These are phyloP conservation scores for Magnolia officinalis DNA, from an alignment of 164 flowering plant species.

Conservation along the genomic window DNA sequence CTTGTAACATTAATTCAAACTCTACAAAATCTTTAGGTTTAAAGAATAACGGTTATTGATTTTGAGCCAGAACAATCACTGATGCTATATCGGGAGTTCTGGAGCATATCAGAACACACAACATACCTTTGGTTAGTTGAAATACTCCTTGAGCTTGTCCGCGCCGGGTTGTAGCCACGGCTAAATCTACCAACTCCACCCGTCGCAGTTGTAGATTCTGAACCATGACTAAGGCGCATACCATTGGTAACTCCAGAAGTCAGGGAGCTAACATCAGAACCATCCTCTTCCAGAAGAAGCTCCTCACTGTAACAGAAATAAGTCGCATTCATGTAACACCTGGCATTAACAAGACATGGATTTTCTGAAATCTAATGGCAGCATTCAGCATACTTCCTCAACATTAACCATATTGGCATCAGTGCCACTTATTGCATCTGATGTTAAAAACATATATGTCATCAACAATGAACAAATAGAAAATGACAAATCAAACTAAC, in stretches of 20 bases:
- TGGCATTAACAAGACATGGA: neutral
- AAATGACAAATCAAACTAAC: neutral
- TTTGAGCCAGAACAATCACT: too few species aligned
- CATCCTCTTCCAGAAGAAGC: constrained; percentile 83
- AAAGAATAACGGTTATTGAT: too few species aligned
- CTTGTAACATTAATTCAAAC: too few species aligned
- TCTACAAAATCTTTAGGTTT: too few species aligned
- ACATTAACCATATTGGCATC: neutral
- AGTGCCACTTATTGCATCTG: neutral
- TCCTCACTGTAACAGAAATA: constrained; percentile 62
- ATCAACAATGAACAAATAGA: neutral
- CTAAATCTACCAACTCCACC: constrained; percentile 46
- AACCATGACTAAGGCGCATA: constrained; percentile 43
- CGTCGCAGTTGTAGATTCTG: constrained; percentile 31
- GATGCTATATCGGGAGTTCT: too few species aligned
- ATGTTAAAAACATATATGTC: too few species aligned
- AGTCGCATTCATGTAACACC: neutral
- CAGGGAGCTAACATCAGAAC: constrained; percentile 41
- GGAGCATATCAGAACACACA: neutral
- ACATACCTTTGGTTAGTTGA: constrained; percentile 48
- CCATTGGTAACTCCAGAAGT: constrained; percentile 46
- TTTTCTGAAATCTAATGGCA: neutral
- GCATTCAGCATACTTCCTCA: neutral
- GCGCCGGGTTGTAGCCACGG: constrained; percentile 23
- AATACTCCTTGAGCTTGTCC: constrained; percentile 23